A percentile compares a stretch with the other conserved stretches of the same genome.
Evolutionary conservation across 1,139 yeast genomes (phyloP).

Genomic region (Torulaspora pretoriensis): DNA sequence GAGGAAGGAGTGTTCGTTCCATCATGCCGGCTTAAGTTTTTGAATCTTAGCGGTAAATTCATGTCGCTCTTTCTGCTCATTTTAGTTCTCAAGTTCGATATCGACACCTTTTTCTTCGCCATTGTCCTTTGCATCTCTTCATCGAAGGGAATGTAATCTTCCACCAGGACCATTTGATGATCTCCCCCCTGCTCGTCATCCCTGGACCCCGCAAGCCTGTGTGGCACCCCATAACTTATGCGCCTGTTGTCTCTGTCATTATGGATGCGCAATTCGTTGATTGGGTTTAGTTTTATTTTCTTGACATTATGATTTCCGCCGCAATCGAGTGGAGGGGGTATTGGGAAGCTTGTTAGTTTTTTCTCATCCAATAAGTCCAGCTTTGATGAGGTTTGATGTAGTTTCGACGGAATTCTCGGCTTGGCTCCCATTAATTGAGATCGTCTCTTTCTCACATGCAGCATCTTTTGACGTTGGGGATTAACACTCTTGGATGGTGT

Average conservation of each 20-base stretch:
- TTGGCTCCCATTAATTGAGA: constrained; percentile 29
- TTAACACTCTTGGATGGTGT: constrained; percentile 27
- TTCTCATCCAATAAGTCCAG: constrained; percentile 32
- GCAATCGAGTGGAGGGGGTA: constrained; percentile 28
- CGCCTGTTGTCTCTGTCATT: constrained; percentile 23
- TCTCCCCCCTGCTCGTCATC: constrained; percentile 12
- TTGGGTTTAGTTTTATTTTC: constrained; percentile 16
- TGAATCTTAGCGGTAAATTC: constrained; percentile 28
- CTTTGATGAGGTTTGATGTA: constrained; percentile 27
- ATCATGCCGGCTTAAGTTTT: constrained; percentile 9
- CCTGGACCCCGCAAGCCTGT: constrained; percentile 4
- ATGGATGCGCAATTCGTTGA: constrained; percentile 26
- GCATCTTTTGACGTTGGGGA: constrained; percentile 11
- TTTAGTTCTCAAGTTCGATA: constrained; percentile 29
- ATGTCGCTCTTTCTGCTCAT: constrained; percentile 21
- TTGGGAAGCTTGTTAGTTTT: constrained; percentile 31
- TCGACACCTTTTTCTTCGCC: constrained; percentile 27
- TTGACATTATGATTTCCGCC: constrained; percentile 5
- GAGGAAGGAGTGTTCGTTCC: constrained; percentile 9
- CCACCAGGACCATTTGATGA: constrained; percentile 30
- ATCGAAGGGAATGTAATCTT: constrained; percentile 29
- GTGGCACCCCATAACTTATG: constrained; percentile 21
- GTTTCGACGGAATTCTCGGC: constrained; percentile 23
- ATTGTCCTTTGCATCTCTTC: constrained; percentile 7
- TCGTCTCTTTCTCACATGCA: constrained; percentile 23